A percentile compares a stretch with the other conserved stretches of the same genome.
Conservation (phyloP, 106 monocot species). For the Dendrobium officinale region DNA sequence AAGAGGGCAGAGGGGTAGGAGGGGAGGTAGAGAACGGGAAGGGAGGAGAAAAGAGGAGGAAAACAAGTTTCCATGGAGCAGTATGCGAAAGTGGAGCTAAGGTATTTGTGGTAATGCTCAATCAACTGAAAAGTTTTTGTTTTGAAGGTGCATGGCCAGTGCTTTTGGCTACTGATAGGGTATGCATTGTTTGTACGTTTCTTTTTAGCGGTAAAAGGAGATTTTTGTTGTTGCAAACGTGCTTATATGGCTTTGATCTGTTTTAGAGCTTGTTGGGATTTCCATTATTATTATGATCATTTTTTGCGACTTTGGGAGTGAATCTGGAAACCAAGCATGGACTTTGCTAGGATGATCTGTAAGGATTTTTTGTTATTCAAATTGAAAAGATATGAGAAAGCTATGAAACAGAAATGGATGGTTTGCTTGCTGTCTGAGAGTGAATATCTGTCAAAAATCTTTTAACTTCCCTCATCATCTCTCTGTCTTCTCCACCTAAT, state of each 20-base stretch:
- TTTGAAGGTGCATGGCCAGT: not conserved
- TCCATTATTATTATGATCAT: not conserved
- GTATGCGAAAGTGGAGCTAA: constrained; percentile 35
- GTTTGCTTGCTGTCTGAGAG: not conserved
- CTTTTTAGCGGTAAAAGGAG: not conserved
- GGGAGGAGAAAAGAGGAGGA: constrained; percentile 12
- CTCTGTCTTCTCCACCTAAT: not conserved
- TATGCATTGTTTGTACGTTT: not conserved
- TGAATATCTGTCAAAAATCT: not conserved
- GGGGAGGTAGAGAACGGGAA: not conserved
- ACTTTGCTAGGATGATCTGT: no score
- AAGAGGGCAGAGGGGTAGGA: constrained; percentile 1
- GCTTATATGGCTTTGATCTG: not conserved
- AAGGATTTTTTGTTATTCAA: not conserved
- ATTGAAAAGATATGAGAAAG: not conserved
- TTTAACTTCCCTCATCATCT: not conserved
- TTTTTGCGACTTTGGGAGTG: no score
- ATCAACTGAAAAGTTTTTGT: not conserved
- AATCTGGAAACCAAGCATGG: no score
- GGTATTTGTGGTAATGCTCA: constrained; percentile 5
- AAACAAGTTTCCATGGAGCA: constrained; percentile 55
- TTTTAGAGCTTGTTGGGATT: not conserved
- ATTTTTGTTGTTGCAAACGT: not conserved
- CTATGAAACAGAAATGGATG: not conserved
- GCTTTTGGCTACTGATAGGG: not conserved